A percentile compares a stretch with the other conserved stretches of the same genome.
These are phyloP conservation scores for Thyridium curvatum DNA, from an alignment of 2,329 filamentous ascomycete species.

Conservation along the genomic window DNA sequence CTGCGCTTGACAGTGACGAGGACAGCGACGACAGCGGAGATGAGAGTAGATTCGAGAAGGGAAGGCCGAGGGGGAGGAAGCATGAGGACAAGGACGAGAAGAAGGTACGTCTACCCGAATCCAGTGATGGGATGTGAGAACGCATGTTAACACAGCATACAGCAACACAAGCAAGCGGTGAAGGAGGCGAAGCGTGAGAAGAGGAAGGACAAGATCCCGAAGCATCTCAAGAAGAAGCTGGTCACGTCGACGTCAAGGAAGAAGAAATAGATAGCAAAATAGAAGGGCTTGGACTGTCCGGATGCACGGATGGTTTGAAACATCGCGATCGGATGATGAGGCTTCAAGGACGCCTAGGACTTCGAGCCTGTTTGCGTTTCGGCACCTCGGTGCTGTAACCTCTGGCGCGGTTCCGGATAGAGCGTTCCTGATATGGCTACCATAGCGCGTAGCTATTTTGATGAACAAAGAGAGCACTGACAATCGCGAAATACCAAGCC, in stretches of 20 bases:
- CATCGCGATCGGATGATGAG: conserved; percentile 10
- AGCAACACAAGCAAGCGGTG: conserved; percentile 75
- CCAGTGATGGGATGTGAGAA: too few relatives aligned
- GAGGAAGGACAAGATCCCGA: conserved; percentile 91
- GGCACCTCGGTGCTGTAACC: conserved; percentile 1
- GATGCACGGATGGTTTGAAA: too few relatives aligned
- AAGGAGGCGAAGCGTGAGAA: conserved; percentile 96
- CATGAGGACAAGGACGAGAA: conserved; percentile 92
- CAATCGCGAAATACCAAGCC: too few relatives aligned
- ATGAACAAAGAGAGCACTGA: conserved; percentile 59
- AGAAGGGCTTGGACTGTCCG: conserved; percentile 9
- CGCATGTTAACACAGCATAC: conserved; percentile 8
- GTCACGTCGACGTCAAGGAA: conserved; percentile 56
- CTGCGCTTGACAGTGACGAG: conserved; percentile 34
- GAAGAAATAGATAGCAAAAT: conserved; percentile 43
- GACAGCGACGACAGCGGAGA: conserved; percentile 36
- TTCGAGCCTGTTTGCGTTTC: not conserved
- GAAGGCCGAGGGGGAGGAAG: conserved; percentile 69
- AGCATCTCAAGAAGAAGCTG: conserved; percentile 88
- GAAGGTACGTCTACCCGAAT: conserved; percentile 40
- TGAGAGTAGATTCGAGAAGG: conserved; percentile 56
- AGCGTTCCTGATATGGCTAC: conserved; percentile 18
- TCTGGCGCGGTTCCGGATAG: conserved; percentile 20
- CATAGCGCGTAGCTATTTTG: conserved; percentile 23
- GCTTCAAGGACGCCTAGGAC: conserved; percentile 6